A percentile compares a stretch with the other conserved stretches of the same genome.
These are phyloP conservation scores for Podila epicladia DNA, from an alignment of 192 early-diverging fungal species.

Conservation along the genomic window DNA sequence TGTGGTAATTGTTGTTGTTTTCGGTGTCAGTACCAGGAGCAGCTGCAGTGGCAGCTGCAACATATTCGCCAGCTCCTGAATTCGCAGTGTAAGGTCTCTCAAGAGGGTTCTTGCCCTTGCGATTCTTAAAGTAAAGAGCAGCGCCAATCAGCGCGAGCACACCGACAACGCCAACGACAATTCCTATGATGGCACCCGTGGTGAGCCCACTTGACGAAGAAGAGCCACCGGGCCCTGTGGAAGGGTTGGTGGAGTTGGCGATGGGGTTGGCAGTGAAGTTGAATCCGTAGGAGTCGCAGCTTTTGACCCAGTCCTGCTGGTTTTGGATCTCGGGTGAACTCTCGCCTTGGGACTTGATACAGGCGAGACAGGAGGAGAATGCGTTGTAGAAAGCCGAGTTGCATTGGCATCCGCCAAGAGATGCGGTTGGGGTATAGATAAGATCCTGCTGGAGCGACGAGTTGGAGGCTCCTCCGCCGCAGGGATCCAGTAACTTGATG, in stretches of 20 bases:
- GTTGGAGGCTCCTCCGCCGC: conserved; percentile 42
- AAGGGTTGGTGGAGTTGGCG: conserved; percentile 12
- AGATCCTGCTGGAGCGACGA: conserved; percentile 28
- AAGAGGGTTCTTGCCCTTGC: conserved; percentile 12
- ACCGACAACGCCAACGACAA: conserved; percentile 29
- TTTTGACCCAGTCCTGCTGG: conserved; percentile 29
- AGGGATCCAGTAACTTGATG: conserved; percentile 21
- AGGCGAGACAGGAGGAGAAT: conserved; percentile 32
- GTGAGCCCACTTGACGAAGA: conserved; percentile 13
- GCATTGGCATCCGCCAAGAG: conserved; percentile 41
- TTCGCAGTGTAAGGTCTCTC: not conserved
- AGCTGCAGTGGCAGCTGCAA: not conserved
- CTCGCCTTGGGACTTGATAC: conserved; percentile 29
- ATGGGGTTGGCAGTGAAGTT: conserved; percentile 19
- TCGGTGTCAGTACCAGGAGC: not conserved
- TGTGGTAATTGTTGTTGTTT: conserved; percentile 14
- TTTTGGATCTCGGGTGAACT: conserved; percentile 34
- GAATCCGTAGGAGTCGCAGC: conserved; percentile 33
- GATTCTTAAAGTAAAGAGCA: conserved; percentile 5
- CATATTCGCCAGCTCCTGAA: not conserved
- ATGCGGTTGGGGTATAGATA: conserved; percentile 37
- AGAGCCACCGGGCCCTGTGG: not conserved
- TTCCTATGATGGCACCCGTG: conserved; percentile 39
- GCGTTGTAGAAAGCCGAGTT: conserved; percentile 23
- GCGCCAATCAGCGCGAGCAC: conserved; percentile 16